Evolutionary conservation across 2,329 filamentous ascomycete genomes (phyloP).

Genomic region (Colletotrichum tofieldiae): DNA sequence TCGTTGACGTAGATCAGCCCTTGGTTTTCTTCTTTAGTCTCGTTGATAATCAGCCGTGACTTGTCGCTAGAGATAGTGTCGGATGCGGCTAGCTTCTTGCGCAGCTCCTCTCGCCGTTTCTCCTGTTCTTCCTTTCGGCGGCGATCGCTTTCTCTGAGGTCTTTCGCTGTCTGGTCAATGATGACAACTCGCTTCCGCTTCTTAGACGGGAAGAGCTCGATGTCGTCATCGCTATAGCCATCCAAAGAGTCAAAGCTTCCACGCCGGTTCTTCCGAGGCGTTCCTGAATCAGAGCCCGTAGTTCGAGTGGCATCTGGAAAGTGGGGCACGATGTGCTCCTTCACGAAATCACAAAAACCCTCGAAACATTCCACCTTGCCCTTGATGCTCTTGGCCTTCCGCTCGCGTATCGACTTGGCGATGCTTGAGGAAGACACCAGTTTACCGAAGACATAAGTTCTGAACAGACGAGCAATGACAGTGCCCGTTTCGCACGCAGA

Average conservation of each 20-base stretch:
- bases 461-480: slow-evolving; percentile 36
- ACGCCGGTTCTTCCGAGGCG: not conserved
- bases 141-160: slow-evolving; percentile 70
- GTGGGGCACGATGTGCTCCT: slow-evolving; percentile 29
- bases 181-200: slow-evolving; percentile 63
- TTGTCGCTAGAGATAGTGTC: slow-evolving; percentile 62
- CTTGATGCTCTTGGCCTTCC: slow-evolving; percentile 46
- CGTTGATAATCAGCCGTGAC: slow-evolving; percentile 75
- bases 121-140: slow-evolving; percentile 70
- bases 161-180: slow-evolving; percentile 65
- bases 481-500: slow-evolving; percentile 1
- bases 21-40: slow-evolving; percentile 73
- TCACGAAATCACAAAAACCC: slow-evolving; percentile 51
- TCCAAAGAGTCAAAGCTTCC: slow-evolving; percentile 23
- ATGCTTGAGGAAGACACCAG: not conserved
- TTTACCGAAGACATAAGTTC: slow-evolving; percentile 28
- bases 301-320: slow-evolving; percentile 17
- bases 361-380: slow-evolving; percentile 47
- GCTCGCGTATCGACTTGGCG: slow-evolving; percentile 44
- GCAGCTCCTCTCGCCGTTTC: slow-evolving; percentile 64
- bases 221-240: slow-evolving; percentile 27
- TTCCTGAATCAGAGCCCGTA: not conserved
- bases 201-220: slow-evolving; percentile 54
- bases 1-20: slow-evolving; percentile 76
- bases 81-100: slow-evolving; percentile 61